These are phyloP conservation scores for Aspergillus incahuasiensis DNA, from an alignment of 495 filamentous ascomycete species.

Conservation along the genomic window DNA sequence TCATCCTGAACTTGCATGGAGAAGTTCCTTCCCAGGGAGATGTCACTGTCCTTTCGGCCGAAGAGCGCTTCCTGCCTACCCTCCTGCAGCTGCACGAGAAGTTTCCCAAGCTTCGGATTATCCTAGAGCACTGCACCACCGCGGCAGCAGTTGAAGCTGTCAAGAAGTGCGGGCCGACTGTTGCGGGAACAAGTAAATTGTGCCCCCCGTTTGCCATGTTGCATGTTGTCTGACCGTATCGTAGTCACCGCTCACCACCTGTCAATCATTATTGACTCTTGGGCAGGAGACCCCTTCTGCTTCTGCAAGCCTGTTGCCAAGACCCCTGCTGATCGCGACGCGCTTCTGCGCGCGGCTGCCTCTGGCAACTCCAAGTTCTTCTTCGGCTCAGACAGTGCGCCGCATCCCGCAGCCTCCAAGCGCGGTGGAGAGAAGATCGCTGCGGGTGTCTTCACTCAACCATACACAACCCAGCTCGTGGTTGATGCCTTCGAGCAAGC, in stretches of 20 bases:
- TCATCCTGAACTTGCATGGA: constrained; percentile 63
- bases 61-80: constrained; percentile 75
- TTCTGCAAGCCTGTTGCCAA: constrained; percentile 89
- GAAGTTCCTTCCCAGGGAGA: constrained; percentile 48
- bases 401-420: constrained; percentile 73
- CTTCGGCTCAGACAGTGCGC: constrained; percentile 65
- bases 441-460: constrained; percentile 87
- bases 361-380: constrained; percentile 77
- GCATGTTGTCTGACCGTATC: neutral
- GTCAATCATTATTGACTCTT: constrained; percentile 71
- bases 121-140: constrained; percentile 76
- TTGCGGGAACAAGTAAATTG: constrained; percentile 34
- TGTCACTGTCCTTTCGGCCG: constrained; percentile 72
- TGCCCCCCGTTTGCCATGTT: neutral
- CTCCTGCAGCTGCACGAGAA: constrained; percentile 62
- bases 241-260: constrained; percentile 73
- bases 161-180: constrained; percentile 65
- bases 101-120: constrained; percentile 78
- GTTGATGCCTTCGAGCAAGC: constrained; percentile 69
- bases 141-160: constrained; percentile 78
- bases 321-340: constrained; percentile 66
- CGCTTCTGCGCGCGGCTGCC: constrained; percentile 64
- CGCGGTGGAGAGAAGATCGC: constrained; percentile 60
- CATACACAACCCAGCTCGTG: constrained; percentile 73
- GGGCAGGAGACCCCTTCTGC: constrained; percentile 68